Base-by-base conservation (phyloP, 345 rosid genomes). In the Arabis hirsuta region DNA sequence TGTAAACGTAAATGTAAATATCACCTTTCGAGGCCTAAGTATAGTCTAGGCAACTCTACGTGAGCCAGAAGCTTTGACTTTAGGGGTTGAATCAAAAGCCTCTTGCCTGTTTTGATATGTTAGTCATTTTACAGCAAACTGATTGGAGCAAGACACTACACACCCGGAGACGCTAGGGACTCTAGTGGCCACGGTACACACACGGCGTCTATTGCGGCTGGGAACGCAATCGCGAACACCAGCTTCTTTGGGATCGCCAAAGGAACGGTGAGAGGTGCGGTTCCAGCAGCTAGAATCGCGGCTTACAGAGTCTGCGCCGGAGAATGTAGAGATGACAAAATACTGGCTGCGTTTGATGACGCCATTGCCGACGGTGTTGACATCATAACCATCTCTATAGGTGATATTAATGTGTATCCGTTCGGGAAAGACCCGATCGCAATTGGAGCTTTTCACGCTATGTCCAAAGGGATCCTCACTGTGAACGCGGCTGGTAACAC, bases 281-380 rank as follows among this genome's bases (percentile, higher is more conserved):
- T 79, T 43, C 85, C 92, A 0, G 77, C 81, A 0, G 72, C 92
- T 0, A 79, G 92, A 61, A 78, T 87, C 11, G 84, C 90, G 1
- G 62, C 48, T 3, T 87, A 87, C 38, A 72, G 55, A 50, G 84
- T 80, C 6, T 89, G 91, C 27, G 2, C 1, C 0, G 0, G 0
- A 0, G 2, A 0, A 0, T 80, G 83, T 42, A 0, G 0, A 0
- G 71, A 5, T 6, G 44, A 29, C 7, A 7, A 36, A 5, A 3
- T 85, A 11, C 50, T 85, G 54, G 75, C 82, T 16, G 89, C 80
- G 0, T 87, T 85, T 12, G 96, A 85, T 41, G 96, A 89, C 42
- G 89, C 90, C 0, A 87, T 89, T 6, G 85, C 88, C 2, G 92
- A 85, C 39, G 88, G 86, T 16, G 90, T 87, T 2, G 91, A 85